A percentile compares a stretch with the other conserved stretches of the same genome.
Evolutionary conservation across 2,329 filamentous ascomycete species (phyloP).

Genomic region (Trichoderma sp.): DNA sequence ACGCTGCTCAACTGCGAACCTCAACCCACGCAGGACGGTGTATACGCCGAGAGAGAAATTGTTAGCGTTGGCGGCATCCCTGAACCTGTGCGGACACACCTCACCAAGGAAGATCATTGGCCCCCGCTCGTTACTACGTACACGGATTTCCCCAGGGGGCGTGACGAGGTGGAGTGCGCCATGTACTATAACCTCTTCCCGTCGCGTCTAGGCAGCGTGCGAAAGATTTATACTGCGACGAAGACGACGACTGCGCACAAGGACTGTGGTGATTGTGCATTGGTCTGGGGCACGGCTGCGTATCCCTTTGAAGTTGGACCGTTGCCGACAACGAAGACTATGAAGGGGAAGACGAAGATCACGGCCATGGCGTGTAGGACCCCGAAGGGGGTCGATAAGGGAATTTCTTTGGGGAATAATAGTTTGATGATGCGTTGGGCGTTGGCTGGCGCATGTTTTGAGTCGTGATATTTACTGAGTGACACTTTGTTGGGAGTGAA

Average conservation of each 20-base stretch:
- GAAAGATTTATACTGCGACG: background rate
- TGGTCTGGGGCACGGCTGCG: background rate
- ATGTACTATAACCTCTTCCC: background rate
- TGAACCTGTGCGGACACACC: background rate
- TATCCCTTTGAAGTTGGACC: background rate
- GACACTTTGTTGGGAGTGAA: no score
- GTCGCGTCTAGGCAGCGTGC: background rate
- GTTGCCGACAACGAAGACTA: background rate
- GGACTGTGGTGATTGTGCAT: background rate
- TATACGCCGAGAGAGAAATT: background rate
- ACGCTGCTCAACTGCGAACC: slow-evolving; percentile 24
- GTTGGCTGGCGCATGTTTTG: background rate
- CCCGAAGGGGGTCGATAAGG: background rate
- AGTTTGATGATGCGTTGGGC: background rate
- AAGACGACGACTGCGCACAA: background rate
- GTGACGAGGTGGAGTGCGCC: background rate
- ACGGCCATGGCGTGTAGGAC: background rate
- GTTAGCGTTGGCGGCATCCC: background rate
- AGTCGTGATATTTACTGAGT: background rate
- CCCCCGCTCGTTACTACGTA: background rate
- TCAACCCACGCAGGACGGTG: background rate
- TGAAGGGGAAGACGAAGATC: background rate
- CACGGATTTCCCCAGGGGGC: background rate
- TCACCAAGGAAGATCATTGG: background rate
- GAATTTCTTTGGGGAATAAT: background rate